phyloP scores from a whole-genome alignment of 2,329 filamentous ascomycete species.

The Calonectria fujianensis region DNA sequence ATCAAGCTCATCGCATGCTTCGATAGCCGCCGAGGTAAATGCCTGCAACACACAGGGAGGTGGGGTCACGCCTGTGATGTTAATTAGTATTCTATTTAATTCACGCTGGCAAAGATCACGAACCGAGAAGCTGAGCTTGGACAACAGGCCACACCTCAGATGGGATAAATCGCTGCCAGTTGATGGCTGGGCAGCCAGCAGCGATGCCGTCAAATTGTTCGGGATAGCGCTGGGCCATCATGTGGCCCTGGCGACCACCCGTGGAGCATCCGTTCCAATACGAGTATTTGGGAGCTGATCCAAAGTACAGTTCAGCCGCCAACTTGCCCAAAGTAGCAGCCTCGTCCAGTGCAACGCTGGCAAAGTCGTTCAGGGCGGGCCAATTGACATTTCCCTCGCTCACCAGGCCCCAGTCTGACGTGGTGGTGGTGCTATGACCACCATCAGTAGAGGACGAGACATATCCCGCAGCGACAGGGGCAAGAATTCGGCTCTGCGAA shows the following conservation, averaged over 20 bases:
- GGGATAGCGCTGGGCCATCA: conserved; percentile 70
- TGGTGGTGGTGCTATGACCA: conserved; percentile 11
- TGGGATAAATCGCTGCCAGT: conserved; percentile 58
- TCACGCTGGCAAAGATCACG: fast-evolving
- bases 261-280: conserved; percentile 74
- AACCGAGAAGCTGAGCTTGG: conserved; percentile 50
- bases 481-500: background rate
- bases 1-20: conserved; percentile 54
- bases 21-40: conserved; percentile 60
- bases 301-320: conserved; percentile 64
- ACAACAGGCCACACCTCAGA: conserved; percentile 48
- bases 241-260: conserved; percentile 73
- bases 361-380: conserved; percentile 54
- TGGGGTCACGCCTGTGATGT: conserved; percentile 55
- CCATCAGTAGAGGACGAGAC: conserved; percentile 42
- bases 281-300: conserved; percentile 59
- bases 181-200: conserved; percentile 66
- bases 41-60: conserved; percentile 56
- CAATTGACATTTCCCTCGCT: conserved; percentile 50
- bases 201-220: conserved; percentile 73
- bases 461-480: conserved; percentile 34
- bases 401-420: conserved; percentile 44
- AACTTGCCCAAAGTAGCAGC: conserved; percentile 64
- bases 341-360: conserved; percentile 53
- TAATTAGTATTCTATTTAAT: background rate